Base-by-base conservation (phyloP, 2,329 filamentous ascomycete species). In the Sporothrix schenckii region DNA sequence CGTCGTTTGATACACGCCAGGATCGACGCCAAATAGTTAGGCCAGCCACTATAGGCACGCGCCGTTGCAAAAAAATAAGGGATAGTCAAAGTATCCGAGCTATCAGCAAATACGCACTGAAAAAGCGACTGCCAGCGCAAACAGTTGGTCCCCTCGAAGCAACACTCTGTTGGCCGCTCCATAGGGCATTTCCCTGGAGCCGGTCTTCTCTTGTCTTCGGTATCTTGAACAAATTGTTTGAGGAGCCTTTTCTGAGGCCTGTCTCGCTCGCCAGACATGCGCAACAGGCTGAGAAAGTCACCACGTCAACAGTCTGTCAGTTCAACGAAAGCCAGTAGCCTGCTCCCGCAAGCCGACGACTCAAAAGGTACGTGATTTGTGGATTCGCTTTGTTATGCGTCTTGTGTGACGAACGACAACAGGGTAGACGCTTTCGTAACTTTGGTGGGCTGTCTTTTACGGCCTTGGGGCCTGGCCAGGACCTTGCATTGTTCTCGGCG, bases 201-300 rank as follows among this genome's bases (percentile, higher is more conserved):
- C 34, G 34, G 34, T 34, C 34, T 34, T 34, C 5, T 34, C 34
- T 34, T 34, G 34, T 34, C 34, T 34, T 34, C 34, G 34, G 3
- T 53, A n/a, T 68, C 66, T 68, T n/a, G 27, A 44, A 50, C 52
- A 60, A 41, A 5, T 21, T 41, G 39, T 63, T 47, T 63, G 58
- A 47, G 47, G 39, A 47, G 58, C 39, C 58, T 52, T 10, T 52
- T 54, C 21, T 34, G 34, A 44, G 54, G 41, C 34, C 53, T 50
- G 67, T 47, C 53, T 68, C 5, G 39, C 39, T 39, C 52, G 41
- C 34, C 65, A 9, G 69, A 47, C 61, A 74, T 74, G 73, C 73
- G 73, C 66, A 71, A 72, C 69, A 27, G 71, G 21, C 56, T 73
- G 10, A 58, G 44, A 19, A 74, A 71, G 61, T 72, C 71, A 5